phyloP scores from a whole-genome alignment of 176 grass and related monocot genomes.

The Oryza brachyantha region DNA sequence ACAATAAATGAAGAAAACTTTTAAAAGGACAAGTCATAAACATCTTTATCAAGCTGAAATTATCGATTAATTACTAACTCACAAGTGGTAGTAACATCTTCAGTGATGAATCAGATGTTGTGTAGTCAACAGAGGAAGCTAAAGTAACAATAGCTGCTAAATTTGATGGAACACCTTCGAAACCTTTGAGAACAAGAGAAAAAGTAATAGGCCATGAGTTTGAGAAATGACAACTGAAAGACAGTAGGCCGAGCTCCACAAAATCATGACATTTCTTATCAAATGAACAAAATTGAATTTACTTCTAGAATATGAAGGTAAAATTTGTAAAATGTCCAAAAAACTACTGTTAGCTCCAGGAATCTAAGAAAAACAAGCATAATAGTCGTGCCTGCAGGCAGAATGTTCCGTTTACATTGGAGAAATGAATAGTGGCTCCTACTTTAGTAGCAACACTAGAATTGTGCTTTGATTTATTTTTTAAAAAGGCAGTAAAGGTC shows the following conservation, averaged over 20 bases:
- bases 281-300: background rate
- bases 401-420: background rate
- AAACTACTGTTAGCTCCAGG: background rate
- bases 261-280: background rate
- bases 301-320: background rate
- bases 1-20: constrained; percentile 20
- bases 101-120: constrained; percentile 70
- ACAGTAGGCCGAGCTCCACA: background rate
- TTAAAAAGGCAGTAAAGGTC: background rate
- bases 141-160: constrained; percentile 70
- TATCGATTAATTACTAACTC: constrained; percentile 19
- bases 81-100: constrained; percentile 86
- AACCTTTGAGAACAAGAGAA: constrained; percentile 40
- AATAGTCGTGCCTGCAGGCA: background rate
- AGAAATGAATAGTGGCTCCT: background rate
- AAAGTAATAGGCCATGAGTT: constrained; percentile 1
- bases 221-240: background rate
- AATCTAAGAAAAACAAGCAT: background rate
- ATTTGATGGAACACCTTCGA: constrained; percentile 40
- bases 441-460: background rate
- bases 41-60: constrained; percentile 5
- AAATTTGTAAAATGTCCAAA: background rate
- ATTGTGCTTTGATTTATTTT: background rate
- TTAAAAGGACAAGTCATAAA: background rate
- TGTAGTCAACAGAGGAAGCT: constrained; percentile 84